These are phyloP conservation scores for Umbellularia californica DNA, from an alignment of 164 flowering plant species.

Conservation along the genomic window DNA sequence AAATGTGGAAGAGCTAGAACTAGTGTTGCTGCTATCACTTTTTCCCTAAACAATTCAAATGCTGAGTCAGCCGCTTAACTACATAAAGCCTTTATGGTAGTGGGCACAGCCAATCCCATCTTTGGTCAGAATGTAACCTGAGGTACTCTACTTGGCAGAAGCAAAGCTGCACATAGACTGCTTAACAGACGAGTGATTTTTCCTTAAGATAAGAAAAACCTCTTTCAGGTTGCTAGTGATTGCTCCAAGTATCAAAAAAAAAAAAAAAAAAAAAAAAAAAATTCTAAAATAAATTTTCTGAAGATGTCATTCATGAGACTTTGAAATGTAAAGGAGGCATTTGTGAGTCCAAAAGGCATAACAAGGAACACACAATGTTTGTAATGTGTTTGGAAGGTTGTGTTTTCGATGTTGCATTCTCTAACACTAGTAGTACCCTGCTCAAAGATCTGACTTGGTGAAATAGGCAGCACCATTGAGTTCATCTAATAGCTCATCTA, in stretches of 20 bases:
- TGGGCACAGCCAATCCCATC: slow-evolving; percentile 3
- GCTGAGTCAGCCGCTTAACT: not conserved
- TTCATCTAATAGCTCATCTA: not conserved
- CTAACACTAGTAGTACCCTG: not conserved
- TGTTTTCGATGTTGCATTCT: not conserved
- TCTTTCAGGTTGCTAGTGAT: not conserved
- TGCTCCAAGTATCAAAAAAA: not conserved
- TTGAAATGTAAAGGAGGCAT: not conserved
- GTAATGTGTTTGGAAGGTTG: not conserved
- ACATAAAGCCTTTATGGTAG: not conserved
- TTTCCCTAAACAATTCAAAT: not conserved
- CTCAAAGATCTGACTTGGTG: not conserved
- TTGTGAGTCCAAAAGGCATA: not conserved
- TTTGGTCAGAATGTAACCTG: not conserved
- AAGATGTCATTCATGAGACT: not conserved
- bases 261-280: not conserved
- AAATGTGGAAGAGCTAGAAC: no score
- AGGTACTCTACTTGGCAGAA: not conserved
- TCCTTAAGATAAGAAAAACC: no score
- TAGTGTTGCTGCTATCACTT: not conserved
- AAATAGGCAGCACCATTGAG: not conserved
- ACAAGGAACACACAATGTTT: not conserved
- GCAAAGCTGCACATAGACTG: no score
- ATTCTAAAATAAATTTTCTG: not conserved
- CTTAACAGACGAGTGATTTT: no score